Evolutionary conservation across 768 basidiomycete genomes (phyloP).

Genomic region (Galerina sulciceps): DNA sequence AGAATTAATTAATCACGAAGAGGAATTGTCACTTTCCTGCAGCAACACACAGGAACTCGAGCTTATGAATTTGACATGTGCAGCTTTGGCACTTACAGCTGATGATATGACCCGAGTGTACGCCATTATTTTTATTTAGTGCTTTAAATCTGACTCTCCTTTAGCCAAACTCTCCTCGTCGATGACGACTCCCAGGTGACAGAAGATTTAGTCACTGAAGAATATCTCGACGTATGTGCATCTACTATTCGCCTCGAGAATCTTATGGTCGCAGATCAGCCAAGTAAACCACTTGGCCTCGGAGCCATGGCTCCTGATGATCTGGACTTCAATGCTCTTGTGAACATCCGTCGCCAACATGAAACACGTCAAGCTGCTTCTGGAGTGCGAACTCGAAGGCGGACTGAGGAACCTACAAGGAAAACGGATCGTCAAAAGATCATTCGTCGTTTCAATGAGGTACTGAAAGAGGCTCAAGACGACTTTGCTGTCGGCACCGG

Average conservation of each 20-base stretch:
- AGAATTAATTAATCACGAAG: background rate
- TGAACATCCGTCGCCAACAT: conserved; percentile 13
- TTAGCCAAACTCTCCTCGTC: background rate
- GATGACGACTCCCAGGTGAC: background rate
- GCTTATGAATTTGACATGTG: background rate
- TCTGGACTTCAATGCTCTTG: conserved; percentile 17
- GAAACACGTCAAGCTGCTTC: conserved; percentile 16
- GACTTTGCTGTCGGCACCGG: background rate
- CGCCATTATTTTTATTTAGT: background rate
- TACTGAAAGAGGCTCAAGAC: conserved; percentile 12
- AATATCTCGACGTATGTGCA: background rate
- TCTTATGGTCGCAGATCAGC: background rate
- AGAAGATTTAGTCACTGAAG: background rate
- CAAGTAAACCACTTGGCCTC: background rate
- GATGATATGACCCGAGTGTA: background rate
- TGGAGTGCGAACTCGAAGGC: conserved; percentile 9
- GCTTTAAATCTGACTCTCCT: background rate
- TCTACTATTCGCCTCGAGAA: background rate
- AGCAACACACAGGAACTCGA: background rate
- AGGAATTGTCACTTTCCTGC: background rate
- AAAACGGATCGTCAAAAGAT: conserved; percentile 5
- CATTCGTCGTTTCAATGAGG: conserved; percentile 13
- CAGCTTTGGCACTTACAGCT: background rate
- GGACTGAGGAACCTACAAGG: background rate
- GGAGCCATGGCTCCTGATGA: background rate